Evolutionary conservation across 306 rosid genomes (phyloP).

Genomic region (Vachellia pachyceras): DNA sequence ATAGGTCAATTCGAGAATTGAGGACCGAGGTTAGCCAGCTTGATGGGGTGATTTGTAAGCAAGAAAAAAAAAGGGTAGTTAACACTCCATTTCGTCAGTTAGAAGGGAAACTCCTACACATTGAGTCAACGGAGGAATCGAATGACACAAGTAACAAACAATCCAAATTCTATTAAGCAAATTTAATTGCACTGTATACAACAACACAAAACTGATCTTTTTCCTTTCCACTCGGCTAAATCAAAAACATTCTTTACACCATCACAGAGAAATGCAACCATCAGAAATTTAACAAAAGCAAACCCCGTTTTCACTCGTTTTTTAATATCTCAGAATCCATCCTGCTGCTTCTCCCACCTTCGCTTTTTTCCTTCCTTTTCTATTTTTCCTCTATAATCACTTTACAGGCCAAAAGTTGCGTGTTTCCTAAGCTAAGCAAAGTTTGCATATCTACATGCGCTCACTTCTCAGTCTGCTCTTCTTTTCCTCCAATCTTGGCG

Average conservation of each 20-base stretch:
- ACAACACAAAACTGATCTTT: not conserved
- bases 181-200: not conserved
- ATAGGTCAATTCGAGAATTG: no score
- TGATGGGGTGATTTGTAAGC: not conserved
- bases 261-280: slow-evolving; percentile 20
- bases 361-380: not conserved
- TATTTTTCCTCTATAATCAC: slow-evolving; percentile 39
- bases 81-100: no score
- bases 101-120: no score
- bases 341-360: slow-evolving; percentile 14
- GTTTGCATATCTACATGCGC: slow-evolving; percentile 49
- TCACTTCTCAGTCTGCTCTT: slow-evolving; percentile 59
- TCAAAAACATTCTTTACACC: slow-evolving; percentile 25
- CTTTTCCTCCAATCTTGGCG: slow-evolving; percentile 73
- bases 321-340: slow-evolving; percentile 49
- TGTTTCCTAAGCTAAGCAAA: slow-evolving; percentile 38
- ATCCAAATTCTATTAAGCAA: not conserved
- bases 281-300: slow-evolving; percentile 50
- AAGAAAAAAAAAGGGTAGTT: slow-evolving; percentile 5
- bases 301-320: not conserved
- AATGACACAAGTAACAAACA: not conserved
- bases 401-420: slow-evolving; percentile 40
- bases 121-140: no score
- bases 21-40: not conserved
- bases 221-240: not conserved